Base-by-base conservation (phyloP, 176 grass and related monocot genomes). In the Cocos nucifera region DNA sequence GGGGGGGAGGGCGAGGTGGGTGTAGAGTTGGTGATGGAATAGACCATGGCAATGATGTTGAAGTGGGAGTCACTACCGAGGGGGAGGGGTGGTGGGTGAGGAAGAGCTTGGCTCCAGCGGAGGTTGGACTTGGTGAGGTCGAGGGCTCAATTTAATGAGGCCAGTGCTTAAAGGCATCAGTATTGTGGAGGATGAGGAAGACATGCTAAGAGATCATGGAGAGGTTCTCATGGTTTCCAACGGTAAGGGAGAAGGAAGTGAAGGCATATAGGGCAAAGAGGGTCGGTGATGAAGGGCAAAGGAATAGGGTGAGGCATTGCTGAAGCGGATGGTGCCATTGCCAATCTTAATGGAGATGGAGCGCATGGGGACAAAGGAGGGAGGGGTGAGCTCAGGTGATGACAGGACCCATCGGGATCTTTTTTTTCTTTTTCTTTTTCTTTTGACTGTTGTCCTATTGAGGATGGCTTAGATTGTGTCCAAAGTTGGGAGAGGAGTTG, bases 261-360 rank as follows among this genome's bases (percentile, higher is more conserved):
- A 97, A 97, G 62, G 84, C 87, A 76, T 88, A 71, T 28, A 97
- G 79, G 5, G 87, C 78, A 56, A 92, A 83, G 59, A 88, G 73
- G 70, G 70, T 88, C 92, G 73, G 84, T 97, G 21, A 98, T 69
- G 56, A 14, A 85, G 73, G 29, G 56, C 59, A 8, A 84, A 78
- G 5, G 81, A 92, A 63, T 82, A 91, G 52, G 78, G 62, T 39
- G 73, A 70, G 51, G 75, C 53, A 35, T 80, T 78, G 15, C 48
- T 54, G 69, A 69, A 64, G 51, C 64, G 69, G 20, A 30, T 21
- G 20, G 72, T 56, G 54, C 78, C 83, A 57, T 78, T 56, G 29
- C 78, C 75, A 58, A 92, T 51, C 48, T 97, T 92, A 52, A 97
- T 79, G 22, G 93, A 85, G 49, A 89, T 84, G 0, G 84, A 92